These are phyloP conservation scores for Leccinum griseonigrum DNA, from an alignment of 1,284 basidiomycete genomes.

Conservation along the genomic window DNA sequence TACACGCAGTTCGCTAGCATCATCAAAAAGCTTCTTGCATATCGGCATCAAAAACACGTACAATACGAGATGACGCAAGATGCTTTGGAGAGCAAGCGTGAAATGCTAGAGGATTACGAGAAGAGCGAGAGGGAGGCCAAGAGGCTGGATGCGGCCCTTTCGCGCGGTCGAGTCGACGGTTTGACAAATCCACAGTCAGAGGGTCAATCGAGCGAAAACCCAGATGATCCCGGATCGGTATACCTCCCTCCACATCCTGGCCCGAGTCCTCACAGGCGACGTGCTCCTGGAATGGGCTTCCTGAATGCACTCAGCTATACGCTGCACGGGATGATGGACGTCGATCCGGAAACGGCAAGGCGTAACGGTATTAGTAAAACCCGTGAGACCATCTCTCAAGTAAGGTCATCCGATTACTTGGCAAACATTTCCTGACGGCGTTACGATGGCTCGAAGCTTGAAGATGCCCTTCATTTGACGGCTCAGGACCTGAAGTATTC, in stretches of 20 bases:
- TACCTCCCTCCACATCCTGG: slow-evolving; percentile 75
- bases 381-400: slow-evolving; percentile 90
- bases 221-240: slow-evolving; percentile 38
- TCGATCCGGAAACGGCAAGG: slow-evolving; percentile 94
- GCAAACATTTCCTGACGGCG: slow-evolving; percentile 19
- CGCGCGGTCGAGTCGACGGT: slow-evolving; percentile 46
- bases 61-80: slow-evolving; percentile 98
- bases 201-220: slow-evolving; percentile 33
- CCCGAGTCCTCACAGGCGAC: slow-evolving; percentile 59
- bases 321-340: slow-evolving; percentile 97
- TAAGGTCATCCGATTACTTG: slow-evolving; percentile 36
- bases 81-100: slow-evolving; percentile 81
- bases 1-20: slow-evolving; percentile 94
- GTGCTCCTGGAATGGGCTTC: slow-evolving; percentile 80
- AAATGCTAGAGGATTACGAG: slow-evolving; percentile 88
- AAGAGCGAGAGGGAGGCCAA: slow-evolving; percentile 90
- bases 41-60: slow-evolving; percentile 97
- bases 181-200: slow-evolving; percentile 28
- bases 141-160: slow-evolving; percentile 85
- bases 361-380: slow-evolving; percentile 93
- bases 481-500: slow-evolving; percentile 95
- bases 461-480: slow-evolving; percentile 86
- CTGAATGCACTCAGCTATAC: slow-evolving; percentile 93
- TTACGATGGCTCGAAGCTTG: slow-evolving; percentile 56
- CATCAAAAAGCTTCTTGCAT: slow-evolving; percentile 91